Base-by-base conservation (phyloP, 495 filamentous ascomycete genomes). In the Astrocystis sublimbata region DNA sequence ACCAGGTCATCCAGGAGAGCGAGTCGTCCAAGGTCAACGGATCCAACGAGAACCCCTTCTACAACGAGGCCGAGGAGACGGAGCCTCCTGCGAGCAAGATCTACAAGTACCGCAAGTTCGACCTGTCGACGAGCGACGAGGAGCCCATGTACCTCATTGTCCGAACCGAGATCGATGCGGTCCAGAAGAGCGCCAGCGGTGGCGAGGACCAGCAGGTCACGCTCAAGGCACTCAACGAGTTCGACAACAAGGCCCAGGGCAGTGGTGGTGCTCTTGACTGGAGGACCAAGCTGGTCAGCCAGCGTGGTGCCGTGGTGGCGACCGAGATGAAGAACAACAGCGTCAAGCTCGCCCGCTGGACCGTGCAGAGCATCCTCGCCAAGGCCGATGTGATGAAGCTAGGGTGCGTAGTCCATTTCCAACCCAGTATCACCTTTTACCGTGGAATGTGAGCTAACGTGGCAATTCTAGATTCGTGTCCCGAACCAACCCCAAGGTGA, bases 291-390 rank as follows among this genome's bases (percentile, higher is more conserved):
- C 86, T 98, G 50, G 88, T 87, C 57, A 90, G 88, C 62, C 92
- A 97, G 80, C 87, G 94, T 61, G 94, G 94, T 82, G 94, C 94
- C 28, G 93, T 98, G 31, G 89, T 98, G 15, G 94, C 94, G 19
- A 98, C 94, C n/a, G 94, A 94, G 77, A 98, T 98, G 94, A 98
- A 98, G 88, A 98, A 98, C 85, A 98, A 98, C 83, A 90, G 86
- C 71, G 93, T 89, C 86, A 98, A 98, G 82, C 86, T 98, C 57
- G 96, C 94, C 35, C 81, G 94, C 68, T 98, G 94, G 94, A 96
- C 94, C 19, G 90, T 92, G 53, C 94, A 98, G 81, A 89, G 88
- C 66, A 96, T 98, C 70, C 85, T 98, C 42, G 93, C 94, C 70
- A 92, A 92, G 78, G 93, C 94, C 19, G 93, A 98, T 73, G 82